A percentile compares a stretch with the other conserved stretches of the same genome.
These are phyloP conservation scores for Acanthochlamys bracteata DNA, from an alignment of 106 monocot species.

Conservation along the genomic window DNA sequence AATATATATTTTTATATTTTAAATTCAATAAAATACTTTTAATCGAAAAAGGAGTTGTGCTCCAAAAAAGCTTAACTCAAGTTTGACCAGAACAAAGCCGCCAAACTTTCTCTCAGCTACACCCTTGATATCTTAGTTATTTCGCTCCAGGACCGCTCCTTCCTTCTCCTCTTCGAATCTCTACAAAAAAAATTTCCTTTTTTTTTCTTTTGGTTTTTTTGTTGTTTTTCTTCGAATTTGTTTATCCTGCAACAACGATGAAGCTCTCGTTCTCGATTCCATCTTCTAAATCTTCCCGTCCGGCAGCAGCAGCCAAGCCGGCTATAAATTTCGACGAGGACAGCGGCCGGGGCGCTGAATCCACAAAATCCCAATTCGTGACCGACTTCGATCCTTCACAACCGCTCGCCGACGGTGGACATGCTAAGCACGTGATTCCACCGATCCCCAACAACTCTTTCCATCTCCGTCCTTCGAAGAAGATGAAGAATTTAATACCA, in stretches of 20 bases:
- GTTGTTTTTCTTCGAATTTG: not conserved
- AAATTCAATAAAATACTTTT: too few relatives aligned
- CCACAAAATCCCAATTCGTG: constrained; percentile 40
- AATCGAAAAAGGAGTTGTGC: too few relatives aligned
- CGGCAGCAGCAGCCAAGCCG: constrained; percentile 6
- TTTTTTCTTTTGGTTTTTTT: not conserved
- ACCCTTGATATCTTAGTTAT: not conserved
- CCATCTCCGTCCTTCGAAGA: constrained; percentile 26
- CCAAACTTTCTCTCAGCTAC: too few relatives aligned
- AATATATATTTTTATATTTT: too few relatives aligned
- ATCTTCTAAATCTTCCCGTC: constrained; percentile 26
- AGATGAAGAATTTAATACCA: constrained; percentile 47
- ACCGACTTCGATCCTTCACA: constrained; percentile 77
- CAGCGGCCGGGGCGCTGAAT: constrained; percentile 1
- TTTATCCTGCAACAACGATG: constrained; percentile 16
- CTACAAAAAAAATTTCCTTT: too few relatives aligned
- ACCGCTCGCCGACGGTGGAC: constrained; percentile 22
- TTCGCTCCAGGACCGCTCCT: not conserved
- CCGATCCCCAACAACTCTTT: constrained; percentile 61
- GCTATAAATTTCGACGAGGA: constrained; percentile 4
- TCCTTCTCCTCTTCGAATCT: too few relatives aligned
- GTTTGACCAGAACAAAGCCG: too few relatives aligned
- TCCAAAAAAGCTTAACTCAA: too few relatives aligned
- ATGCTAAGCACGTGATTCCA: constrained; percentile 30
- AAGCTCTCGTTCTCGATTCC: constrained; percentile 78